Percentiles rank a stretch among this genome's conserved stretches.
These are phyloP conservation scores for Cucurbita argyrosperma DNA, from an alignment of 306 rosid genomes.

Conservation along the genomic window DNA sequence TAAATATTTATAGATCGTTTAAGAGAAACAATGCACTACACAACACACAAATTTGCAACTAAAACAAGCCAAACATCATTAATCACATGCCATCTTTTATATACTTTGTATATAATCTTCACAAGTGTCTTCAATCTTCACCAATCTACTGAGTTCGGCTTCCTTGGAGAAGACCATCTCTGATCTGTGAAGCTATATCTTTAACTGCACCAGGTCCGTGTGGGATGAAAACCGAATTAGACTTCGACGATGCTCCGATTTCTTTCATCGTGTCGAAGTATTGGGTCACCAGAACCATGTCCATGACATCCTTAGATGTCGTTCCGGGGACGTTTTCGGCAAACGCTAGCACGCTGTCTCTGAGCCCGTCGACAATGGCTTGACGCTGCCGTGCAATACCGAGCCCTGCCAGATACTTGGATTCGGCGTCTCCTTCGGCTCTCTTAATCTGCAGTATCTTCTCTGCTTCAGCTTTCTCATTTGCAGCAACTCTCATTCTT, in stretches of 20 bases:
- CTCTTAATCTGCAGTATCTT: slow-evolving; percentile 40
- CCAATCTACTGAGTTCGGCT: not conserved
- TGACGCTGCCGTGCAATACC: slow-evolving; percentile 50
- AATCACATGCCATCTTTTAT: not conserved
- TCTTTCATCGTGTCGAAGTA: slow-evolving; percentile 47
- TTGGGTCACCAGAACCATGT: slow-evolving; percentile 45
- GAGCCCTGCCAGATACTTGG: slow-evolving; percentile 37
- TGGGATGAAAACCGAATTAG: slow-evolving; percentile 38
- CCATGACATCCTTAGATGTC: slow-evolving; percentile 42
- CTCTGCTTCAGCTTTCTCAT: slow-evolving; percentile 40
- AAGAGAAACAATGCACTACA: not conserved
- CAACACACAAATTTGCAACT: not conserved
- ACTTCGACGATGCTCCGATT: slow-evolving; percentile 34
- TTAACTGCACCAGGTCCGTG: slow-evolving; percentile 44
- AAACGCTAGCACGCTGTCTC: slow-evolving; percentile 48
- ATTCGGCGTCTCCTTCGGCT: slow-evolving; percentile 46
- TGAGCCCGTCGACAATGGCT: slow-evolving; percentile 44
- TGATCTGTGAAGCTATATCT: slow-evolving; percentile 34
- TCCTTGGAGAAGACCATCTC: slow-evolving; percentile 43
- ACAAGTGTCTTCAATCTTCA: not conserved
- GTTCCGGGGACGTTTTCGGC: slow-evolving; percentile 39
- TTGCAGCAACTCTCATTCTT: slow-evolving; percentile 41
- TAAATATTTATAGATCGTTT: not conserved
- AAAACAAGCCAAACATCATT: not conserved
- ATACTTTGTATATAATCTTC: not conserved